Conservation (phyloP, 2,329 filamentous ascomycete genomes). For the Xylaria sp. region DNA sequence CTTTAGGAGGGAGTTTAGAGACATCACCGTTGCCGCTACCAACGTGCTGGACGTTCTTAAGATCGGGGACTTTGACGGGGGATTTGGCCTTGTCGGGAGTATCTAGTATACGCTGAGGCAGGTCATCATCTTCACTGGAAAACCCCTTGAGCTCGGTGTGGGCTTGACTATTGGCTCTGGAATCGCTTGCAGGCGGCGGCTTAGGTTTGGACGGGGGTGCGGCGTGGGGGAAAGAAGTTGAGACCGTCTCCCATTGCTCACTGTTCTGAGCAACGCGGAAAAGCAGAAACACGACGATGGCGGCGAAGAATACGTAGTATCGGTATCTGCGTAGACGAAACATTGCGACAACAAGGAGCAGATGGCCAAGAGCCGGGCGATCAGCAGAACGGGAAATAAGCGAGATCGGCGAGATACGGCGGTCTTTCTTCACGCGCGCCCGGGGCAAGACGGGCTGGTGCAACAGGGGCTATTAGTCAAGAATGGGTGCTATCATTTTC, state of each 20-base stretch:
- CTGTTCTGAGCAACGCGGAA: constrained; percentile 44
- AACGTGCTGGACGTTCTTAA: constrained; percentile 39
- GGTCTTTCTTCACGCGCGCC: constrained; percentile 22
- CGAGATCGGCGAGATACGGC: constrained; percentile 13
- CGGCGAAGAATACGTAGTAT: constrained; percentile 47
- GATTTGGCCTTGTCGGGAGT: constrained; percentile 34
- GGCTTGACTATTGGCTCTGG: constrained; percentile 31
- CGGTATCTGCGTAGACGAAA: constrained; percentile 48
- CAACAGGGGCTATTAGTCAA: constrained; percentile 25
- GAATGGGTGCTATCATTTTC: constrained; percentile 34
- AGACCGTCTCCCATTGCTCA: constrained; percentile 46
- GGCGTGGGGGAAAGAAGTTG: constrained; percentile 39
- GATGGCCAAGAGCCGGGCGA: background rate
- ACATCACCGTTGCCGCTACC: constrained; percentile 31
- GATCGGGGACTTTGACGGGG: constrained; percentile 41
- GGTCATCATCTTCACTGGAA: constrained; percentile 34
- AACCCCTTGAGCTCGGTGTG: constrained; percentile 30
- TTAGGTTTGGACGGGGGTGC: constrained; percentile 28
- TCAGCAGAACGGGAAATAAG: constrained; percentile 10
- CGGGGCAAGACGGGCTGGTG: constrained; percentile 14
- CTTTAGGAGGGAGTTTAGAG: constrained; percentile 35
- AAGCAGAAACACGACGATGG: constrained; percentile 45
- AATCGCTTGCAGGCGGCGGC: constrained; percentile 22
- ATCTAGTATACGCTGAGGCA: constrained; percentile 37
- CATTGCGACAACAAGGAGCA: constrained; percentile 37